phyloP scores from a whole-genome alignment of 495 filamentous ascomycete genomes.

The Trichoderma orchidacearum region DNA sequence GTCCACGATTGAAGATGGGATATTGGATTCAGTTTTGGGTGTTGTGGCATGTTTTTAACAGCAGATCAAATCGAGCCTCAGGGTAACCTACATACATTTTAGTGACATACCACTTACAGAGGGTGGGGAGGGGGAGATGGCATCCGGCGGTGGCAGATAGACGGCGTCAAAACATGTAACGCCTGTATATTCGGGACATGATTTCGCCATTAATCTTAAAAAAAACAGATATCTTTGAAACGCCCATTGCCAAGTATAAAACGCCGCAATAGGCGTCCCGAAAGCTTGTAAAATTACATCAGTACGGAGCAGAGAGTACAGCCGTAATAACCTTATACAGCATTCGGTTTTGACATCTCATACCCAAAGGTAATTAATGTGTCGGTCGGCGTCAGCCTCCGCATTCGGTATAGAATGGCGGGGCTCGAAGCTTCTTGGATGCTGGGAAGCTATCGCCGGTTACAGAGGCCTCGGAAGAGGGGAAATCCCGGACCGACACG shows the following conservation, averaged over 20 bases:
- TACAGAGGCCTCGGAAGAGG: neutral
- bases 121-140: neutral
- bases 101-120: neutral
- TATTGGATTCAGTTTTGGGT: neutral
- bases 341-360: too few species aligned
- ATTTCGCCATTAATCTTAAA: too few species aligned
- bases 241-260: too few species aligned
- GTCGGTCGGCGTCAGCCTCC: neutral
- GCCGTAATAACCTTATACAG: too few species aligned
- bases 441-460: neutral
- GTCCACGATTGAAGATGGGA: neutral
- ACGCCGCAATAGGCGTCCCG: too few species aligned
- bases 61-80: neutral
- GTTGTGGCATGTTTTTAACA: neutral
- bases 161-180: too few species aligned
- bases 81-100: neutral
- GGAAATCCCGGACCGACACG: neutral
- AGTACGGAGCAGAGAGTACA: too few species aligned
- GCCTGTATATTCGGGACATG: too few species aligned
- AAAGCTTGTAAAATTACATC: too few species aligned
- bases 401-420: neutral
- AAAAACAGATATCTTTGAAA: too few species aligned
- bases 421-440: neutral
- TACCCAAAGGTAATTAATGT: neutral
- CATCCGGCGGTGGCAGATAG: too few species aligned